A percentile compares a stretch with the other conserved stretches of the same genome.
phyloP scores from a whole-genome alignment of 2,329 filamentous ascomycete genomes.

The Nigrospora osmanthi region DNA sequence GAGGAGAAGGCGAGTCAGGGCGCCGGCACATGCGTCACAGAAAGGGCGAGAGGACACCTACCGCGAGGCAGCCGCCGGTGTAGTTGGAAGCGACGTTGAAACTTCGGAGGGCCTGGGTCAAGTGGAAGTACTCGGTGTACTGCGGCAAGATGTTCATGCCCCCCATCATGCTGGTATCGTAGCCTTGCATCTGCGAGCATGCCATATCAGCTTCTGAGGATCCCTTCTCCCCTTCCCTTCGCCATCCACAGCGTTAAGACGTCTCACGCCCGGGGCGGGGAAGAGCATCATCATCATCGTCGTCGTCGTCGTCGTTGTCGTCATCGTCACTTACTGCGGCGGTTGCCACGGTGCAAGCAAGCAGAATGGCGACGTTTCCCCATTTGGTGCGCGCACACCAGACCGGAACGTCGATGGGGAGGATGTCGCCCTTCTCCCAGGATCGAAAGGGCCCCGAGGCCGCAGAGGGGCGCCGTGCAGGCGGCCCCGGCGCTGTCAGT shows the following conservation, averaged over 20 bases:
- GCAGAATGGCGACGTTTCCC: not conserved
- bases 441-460: not conserved
- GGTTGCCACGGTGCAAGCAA: not conserved
- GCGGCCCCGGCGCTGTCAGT: too few species aligned
- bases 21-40: not conserved
- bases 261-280: not conserved
- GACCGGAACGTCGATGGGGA: not conserved
- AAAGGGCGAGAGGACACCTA: not conserved
- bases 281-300: too few species aligned
- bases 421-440: slow-evolving; percentile 22
- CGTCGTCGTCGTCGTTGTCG: too few species aligned
- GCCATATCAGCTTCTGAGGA: not conserved
- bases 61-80: slow-evolving; percentile 14
- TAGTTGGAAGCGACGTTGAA: slow-evolving; percentile 19
- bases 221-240: too few species aligned
- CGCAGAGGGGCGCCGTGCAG: too few species aligned
- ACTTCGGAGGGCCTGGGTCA: slow-evolving; percentile 22
- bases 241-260: too few species aligned
- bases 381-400: not conserved
- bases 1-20: too few species aligned
- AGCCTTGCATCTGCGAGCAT: not conserved
- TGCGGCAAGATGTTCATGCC: slow-evolving; percentile 24
- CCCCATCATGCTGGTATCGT: slow-evolving; percentile 4
- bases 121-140: slow-evolving; percentile 22
- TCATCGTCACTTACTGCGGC: not conserved